A percentile compares a stretch with the other conserved stretches of the same genome.
These are phyloP conservation scores for Globisporangium iwayamae DNA, from an alignment of 352 stramenopile genomes.

Conservation along the genomic window DNA sequence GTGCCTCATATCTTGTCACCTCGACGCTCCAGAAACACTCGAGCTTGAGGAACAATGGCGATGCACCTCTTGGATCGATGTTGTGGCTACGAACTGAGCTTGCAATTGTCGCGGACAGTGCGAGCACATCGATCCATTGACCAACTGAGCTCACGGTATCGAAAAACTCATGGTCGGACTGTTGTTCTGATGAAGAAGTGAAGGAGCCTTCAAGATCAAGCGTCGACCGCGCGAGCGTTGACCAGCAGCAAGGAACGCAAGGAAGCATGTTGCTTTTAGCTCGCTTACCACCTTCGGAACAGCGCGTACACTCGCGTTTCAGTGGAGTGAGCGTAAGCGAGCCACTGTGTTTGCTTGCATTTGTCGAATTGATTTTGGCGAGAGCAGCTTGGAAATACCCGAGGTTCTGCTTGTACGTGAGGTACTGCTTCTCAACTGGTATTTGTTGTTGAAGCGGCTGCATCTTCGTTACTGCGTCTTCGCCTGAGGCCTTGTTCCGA, in stretches of 20 bases:
- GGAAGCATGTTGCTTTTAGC: constrained; percentile 1
- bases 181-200: no score
- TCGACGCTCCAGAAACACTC: constrained; percentile 2
- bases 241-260: constrained; percentile 27
- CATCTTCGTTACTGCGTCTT: neutral
- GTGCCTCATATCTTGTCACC: neutral
- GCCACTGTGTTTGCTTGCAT: neutral
- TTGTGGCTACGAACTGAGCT: constrained; percentile 22
- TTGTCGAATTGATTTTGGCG: neutral
- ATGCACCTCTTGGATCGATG: constrained; percentile 22
- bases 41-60: constrained; percentile 15
- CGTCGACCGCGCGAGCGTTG: constrained; percentile 12
- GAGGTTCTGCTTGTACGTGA: constrained; percentile 22
- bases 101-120: constrained; percentile 16
- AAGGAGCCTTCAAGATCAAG: neutral
- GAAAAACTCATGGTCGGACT: neutral
- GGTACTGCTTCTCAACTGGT: constrained; percentile 23
- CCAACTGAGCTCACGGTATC: constrained; percentile 10
- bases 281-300: neutral
- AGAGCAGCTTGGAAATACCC: constrained; percentile 11
- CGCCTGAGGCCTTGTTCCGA: neutral
- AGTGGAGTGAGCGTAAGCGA: neutral
- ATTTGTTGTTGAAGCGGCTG: neutral
- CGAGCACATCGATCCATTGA: constrained; percentile 24
- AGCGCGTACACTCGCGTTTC: neutral